These are phyloP conservation scores for Cyamopsis tetragonoloba DNA, from an alignment of 306 rosid genomes.

Conservation along the genomic window DNA sequence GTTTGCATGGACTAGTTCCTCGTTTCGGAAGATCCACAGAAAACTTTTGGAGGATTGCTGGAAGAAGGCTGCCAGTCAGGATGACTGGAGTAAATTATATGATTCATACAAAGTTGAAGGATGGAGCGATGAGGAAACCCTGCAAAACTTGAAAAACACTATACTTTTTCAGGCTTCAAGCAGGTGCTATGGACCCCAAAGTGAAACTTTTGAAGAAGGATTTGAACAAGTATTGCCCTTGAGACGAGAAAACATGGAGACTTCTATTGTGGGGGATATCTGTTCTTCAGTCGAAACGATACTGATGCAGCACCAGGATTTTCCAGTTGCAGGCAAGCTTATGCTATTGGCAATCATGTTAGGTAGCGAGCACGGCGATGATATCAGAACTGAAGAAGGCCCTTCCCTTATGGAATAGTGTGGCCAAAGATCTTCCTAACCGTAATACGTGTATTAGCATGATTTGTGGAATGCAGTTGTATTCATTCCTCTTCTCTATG, in stretches of 20 bases:
- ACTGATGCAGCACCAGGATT: constrained; percentile 87
- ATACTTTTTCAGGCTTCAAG: constrained; percentile 70
- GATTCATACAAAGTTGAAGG: constrained; percentile 62
- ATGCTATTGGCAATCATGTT: constrained; percentile 85
- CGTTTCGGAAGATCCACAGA: constrained; percentile 57
- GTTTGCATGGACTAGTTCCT: constrained; percentile 87
- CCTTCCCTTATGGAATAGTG: constrained; percentile 59
- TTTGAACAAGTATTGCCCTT: constrained; percentile 63
- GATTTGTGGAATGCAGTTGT: neutral
- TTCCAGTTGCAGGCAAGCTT: constrained; percentile 82
- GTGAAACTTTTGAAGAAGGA: constrained; percentile 73
- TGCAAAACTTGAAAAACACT: constrained; percentile 54
- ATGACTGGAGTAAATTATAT: constrained; percentile 67
- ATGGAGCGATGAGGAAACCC: constrained; percentile 78
- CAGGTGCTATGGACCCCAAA: constrained; percentile 70
- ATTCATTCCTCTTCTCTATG: constrained; percentile 5
- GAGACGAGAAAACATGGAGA: constrained; percentile 61
- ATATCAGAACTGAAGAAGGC: constrained; percentile 41
- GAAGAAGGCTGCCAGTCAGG: constrained; percentile 76
- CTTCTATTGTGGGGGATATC: constrained; percentile 35
- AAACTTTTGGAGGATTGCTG: constrained; percentile 86
- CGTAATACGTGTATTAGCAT: neutral
- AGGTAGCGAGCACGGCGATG: constrained; percentile 54
- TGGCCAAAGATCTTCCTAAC: constrained; percentile 4
- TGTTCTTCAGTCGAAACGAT: constrained; percentile 66